Base-by-base conservation (phyloP, 2,329 filamentous ascomycete genomes). In the Talaromyces sp. region DNA sequence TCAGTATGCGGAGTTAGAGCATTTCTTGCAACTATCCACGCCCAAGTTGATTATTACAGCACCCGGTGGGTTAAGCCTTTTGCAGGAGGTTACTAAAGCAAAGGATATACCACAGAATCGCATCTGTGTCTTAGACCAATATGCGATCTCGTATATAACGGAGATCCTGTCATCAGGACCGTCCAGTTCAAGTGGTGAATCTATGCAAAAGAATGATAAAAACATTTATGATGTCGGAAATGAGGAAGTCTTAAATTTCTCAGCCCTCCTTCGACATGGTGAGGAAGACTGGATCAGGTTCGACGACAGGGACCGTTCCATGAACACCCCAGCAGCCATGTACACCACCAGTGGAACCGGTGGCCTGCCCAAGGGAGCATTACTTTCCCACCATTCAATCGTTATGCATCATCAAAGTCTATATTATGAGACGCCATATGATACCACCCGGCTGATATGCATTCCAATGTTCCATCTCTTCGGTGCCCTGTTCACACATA, bases 271-370 rank as follows among this genome's bases (percentile, higher is more conserved):
- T 31, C 58, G 68, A 22, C 67, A 76, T 62, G 75, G 77, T 13
- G 74, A 80, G 65, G 68, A 71, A n/a, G 72, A 77, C 71, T 84
- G 77, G 80, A 62, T 73, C 35, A 69, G 67, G 17, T 80, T 78
- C 71, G 67, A 77, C 59, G 71, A 74, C 60, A 75, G 69, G 63
- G 66, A 57, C 21, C 68, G 62, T 54, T 75, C 72, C 63, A 79
- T 75, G 65, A 75, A 69, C 63, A 86, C 78, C 7, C 75, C 71
- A 19, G 83, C 73, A 22, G 80, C 69, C 66, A 77, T 76, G 69
- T 76, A 73, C 58, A 83, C 81, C 64, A 84, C 79, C 60, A 82
- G 78, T 46, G 84, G 84, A 1, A 86, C 84, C 0, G 84, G 83
- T 0, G 82, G 82, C 1, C 67, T 85, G 3, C 83, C 84, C 5